Evolutionary conservation across 2,329 filamentous ascomycete species (phyloP).

Genomic region (Monosporascus sp.): DNA sequence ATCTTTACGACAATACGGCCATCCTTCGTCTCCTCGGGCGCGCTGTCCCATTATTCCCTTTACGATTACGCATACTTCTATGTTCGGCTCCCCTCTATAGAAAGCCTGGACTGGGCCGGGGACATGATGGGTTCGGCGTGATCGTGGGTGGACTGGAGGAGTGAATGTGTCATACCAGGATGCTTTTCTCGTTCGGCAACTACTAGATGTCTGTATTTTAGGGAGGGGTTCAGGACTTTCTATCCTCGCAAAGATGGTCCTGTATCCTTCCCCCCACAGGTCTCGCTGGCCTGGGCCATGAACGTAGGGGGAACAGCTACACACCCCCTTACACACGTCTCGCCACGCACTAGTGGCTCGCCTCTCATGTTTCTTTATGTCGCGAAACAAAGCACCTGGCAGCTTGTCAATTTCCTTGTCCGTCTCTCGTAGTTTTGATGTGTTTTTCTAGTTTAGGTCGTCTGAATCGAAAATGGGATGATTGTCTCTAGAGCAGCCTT

Average conservation of each 20-base stretch:
- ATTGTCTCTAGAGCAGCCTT: slow-evolving; percentile 14
- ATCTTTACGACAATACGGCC: too few relatives aligned
- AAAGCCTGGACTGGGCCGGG: slow-evolving; percentile 25
- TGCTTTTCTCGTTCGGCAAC: slow-evolving; percentile 6
- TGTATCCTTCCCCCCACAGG: slow-evolving; percentile 7
- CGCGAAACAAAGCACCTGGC: slow-evolving; percentile 14
- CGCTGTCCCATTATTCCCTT: slow-evolving; percentile 17
- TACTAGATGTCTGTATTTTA: slow-evolving; percentile 32
- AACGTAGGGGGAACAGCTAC: slow-evolving; percentile 8
- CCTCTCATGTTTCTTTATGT: slow-evolving; percentile 27
- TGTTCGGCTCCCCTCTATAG: slow-evolving; percentile 15
- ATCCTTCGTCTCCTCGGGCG: neutral
- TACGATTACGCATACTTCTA: slow-evolving; percentile 20
- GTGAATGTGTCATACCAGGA: slow-evolving; percentile 22
- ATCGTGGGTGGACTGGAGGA: slow-evolving; percentile 21
- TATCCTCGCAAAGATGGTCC: slow-evolving; percentile 5
- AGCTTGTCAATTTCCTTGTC: slow-evolving; percentile 19
- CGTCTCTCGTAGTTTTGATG: slow-evolving; percentile 19
- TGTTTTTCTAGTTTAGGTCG: slow-evolving; percentile 23
- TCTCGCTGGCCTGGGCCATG: slow-evolving; percentile 17
- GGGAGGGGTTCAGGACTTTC: slow-evolving; percentile 10
- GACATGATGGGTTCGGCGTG: slow-evolving; percentile 16
- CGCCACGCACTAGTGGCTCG: slow-evolving; percentile 21
- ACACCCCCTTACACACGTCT: slow-evolving; percentile 19
- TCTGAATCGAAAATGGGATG: slow-evolving; percentile 21